A percentile compares a stretch with the other conserved stretches of the same genome.
Conservation (phyloP, 2,329 filamentous ascomycete genomes). For the Fusarium sp. region DNA sequence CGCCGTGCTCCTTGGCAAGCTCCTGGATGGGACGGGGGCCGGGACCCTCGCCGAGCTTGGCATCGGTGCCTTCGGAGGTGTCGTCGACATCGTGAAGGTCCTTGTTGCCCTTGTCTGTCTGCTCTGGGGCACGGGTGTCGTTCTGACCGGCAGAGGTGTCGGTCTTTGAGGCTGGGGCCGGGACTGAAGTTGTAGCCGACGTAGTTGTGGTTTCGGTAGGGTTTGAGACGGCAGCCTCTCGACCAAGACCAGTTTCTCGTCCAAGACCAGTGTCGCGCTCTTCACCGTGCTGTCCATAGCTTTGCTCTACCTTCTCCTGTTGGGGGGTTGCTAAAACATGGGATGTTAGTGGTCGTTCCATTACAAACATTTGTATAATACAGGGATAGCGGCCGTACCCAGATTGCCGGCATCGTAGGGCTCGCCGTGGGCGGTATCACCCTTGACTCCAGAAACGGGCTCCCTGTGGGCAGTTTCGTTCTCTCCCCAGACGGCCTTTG, state of each 20-base stretch:
- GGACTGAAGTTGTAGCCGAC: background rate
- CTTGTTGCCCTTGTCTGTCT: conserved; percentile 50
- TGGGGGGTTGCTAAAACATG: conserved; percentile 28
- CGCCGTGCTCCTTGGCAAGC: conserved; percentile 54
- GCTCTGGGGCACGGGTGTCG: conserved; percentile 58
- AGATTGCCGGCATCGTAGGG: conserved; percentile 86
- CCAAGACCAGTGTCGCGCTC: conserved; percentile 9
- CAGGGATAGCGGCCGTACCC: conserved; percentile 56
- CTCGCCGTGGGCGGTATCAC: conserved; percentile 76
- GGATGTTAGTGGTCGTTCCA: conserved; percentile 11
- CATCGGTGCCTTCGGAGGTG: conserved; percentile 47
- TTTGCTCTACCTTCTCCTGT: conserved; percentile 41
- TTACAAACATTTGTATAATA: background rate
- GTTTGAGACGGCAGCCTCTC: conserved; percentile 13
- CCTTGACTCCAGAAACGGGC: conserved; percentile 79
- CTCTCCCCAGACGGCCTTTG: conserved; percentile 61
- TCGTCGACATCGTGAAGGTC: conserved; percentile 54
- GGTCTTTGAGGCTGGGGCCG: conserved; percentile 7
- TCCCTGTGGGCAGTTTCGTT: conserved; percentile 64
- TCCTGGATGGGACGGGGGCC: conserved; percentile 53
- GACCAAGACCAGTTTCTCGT: conserved; percentile 14
- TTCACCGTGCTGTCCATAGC: conserved; percentile 27
- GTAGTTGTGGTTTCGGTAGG: conserved; percentile 2
- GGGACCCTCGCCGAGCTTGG: conserved; percentile 51
- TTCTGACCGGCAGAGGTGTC: conserved; percentile 53